A percentile compares a stretch with the other conserved stretches of the same genome.
phyloP scores from a whole-genome alignment of 1,284 basidiomycete genomes.

The Naganishia cerealis region DNA sequence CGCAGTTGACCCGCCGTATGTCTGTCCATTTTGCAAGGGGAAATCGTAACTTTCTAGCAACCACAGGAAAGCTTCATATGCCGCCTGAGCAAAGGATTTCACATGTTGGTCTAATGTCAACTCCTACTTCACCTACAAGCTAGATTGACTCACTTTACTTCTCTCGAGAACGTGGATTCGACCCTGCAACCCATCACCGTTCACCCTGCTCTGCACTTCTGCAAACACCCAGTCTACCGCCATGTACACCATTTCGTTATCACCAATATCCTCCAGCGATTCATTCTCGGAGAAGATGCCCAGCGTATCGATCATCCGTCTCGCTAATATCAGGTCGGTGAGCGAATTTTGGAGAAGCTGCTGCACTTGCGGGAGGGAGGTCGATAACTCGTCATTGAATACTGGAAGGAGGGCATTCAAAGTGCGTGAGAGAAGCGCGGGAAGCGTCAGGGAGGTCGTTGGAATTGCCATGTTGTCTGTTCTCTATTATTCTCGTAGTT shows the following conservation, averaged over 20 bases:
- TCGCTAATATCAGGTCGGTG: constrained; percentile 51
- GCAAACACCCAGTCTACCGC: constrained; percentile 70
- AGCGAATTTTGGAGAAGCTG: constrained; percentile 39
- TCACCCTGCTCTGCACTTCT: constrained; percentile 70
- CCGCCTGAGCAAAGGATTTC: constrained; percentile 56
- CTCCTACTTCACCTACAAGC: constrained; percentile 2
- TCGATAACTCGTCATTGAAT: constrained; percentile 45
- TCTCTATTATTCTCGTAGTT: neutral
- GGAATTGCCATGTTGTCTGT: constrained; percentile 1
- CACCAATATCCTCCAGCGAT: constrained; percentile 76
- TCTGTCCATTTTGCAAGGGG: constrained; percentile 42
- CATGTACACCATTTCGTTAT: constrained; percentile 75
- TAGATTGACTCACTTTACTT: constrained; percentile 62
- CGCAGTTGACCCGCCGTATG: constrained; percentile 51
- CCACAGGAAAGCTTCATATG: constrained; percentile 61
- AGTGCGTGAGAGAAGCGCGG: constrained; percentile 46
- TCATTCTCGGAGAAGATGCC: constrained; percentile 85
- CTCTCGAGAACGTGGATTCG: constrained; percentile 62
- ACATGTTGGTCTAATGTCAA: neutral
- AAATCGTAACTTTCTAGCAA: constrained; percentile 69
- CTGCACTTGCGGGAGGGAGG: constrained; percentile 40
- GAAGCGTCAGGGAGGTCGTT: constrained; percentile 44
- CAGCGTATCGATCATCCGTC: constrained; percentile 55
- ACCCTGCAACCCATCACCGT: constrained; percentile 62
- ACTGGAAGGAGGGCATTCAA: constrained; percentile 46